Percentiles rank a stretch among this genome's conserved stretches.
Evolutionary conservation across 2,329 filamentous ascomycete genomes (phyloP).

Genomic region (Ascochyta clinopodiicola): DNA sequence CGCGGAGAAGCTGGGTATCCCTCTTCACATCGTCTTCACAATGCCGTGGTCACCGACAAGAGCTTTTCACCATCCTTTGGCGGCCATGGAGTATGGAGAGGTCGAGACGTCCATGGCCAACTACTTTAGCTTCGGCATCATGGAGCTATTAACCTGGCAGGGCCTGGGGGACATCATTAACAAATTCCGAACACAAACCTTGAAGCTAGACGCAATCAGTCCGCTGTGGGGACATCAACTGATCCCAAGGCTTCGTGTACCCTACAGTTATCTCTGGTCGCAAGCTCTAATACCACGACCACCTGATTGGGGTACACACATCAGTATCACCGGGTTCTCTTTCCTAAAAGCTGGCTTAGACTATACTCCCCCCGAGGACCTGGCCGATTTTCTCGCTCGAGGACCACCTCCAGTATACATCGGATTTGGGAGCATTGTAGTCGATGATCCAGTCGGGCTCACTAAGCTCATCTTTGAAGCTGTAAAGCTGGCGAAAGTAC

Average conservation of each 20-base stretch:
- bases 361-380: conserved; percentile 50
- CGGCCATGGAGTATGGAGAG: conserved; percentile 52
- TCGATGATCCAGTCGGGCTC: conserved; percentile 57
- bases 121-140: conserved; percentile 55
- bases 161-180: conserved; percentile 59
- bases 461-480: conserved; percentile 58
- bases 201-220: conserved; percentile 52
- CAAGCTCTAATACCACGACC: conserved; percentile 44
- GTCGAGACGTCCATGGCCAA: conserved; percentile 49
- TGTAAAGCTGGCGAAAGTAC: conserved; percentile 42
- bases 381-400: conserved; percentile 55
- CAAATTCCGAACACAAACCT: conserved; percentile 46
- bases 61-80: conserved; percentile 59
- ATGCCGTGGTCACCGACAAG: conserved; percentile 60
- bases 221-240: conserved; percentile 50
- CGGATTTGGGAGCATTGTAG: conserved; percentile 64
- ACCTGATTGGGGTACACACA: conserved; percentile 29
- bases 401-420: conserved; percentile 62
- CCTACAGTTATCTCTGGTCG: conserved; percentile 57
- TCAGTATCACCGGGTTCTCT: conserved; percentile 56
- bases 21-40: conserved; percentile 85
- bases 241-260: conserved; percentile 48
- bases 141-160: conserved; percentile 61
- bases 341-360: conserved; percentile 47
- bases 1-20: conserved; percentile 75